A percentile compares a stretch with the other conserved stretches of the same genome.
These are phyloP conservation scores for Endoconidiophora polonica DNA, from an alignment of 2,329 filamentous ascomycete genomes.

Conservation along the genomic window DNA sequence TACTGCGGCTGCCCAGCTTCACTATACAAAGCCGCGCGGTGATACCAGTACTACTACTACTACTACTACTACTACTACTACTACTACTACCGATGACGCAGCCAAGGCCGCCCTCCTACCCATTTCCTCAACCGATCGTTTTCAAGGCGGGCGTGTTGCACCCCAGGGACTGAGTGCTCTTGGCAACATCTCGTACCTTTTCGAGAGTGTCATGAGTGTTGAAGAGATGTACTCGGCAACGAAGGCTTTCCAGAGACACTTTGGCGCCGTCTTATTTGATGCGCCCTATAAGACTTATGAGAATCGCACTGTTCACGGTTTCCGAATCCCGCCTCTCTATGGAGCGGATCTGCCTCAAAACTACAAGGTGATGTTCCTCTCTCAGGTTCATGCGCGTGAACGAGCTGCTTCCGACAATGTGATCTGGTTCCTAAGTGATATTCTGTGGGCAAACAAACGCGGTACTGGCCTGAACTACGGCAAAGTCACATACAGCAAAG, in stretches of 20 bases:
- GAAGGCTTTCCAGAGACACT: constrained; percentile 24
- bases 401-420: constrained; percentile 39
- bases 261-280: constrained; percentile 25
- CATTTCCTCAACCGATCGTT: neutral
- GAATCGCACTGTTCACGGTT: constrained; percentile 23
- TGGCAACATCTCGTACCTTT: constrained; percentile 18
- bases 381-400: constrained; percentile 40
- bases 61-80: neutral
- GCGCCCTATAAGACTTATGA: constrained; percentile 29
- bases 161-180: constrained; percentile 21
- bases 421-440: constrained; percentile 40
- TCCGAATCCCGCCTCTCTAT: constrained; percentile 22
- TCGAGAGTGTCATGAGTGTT: constrained; percentile 28
- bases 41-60: neutral
- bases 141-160: neutral
- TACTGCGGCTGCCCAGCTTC: neutral
- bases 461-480: constrained; percentile 35
- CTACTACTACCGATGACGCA: neutral
- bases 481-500: constrained; percentile 31
- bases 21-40: neutral
- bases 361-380: constrained; percentile 35
- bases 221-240: constrained; percentile 29
- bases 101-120: neutral
- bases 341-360: constrained; percentile 17
- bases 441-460: constrained; percentile 34